Evolutionary conservation across 2,329 filamentous ascomycete genomes (phyloP).

Genomic region (Chaetomiaceae sp.): DNA sequence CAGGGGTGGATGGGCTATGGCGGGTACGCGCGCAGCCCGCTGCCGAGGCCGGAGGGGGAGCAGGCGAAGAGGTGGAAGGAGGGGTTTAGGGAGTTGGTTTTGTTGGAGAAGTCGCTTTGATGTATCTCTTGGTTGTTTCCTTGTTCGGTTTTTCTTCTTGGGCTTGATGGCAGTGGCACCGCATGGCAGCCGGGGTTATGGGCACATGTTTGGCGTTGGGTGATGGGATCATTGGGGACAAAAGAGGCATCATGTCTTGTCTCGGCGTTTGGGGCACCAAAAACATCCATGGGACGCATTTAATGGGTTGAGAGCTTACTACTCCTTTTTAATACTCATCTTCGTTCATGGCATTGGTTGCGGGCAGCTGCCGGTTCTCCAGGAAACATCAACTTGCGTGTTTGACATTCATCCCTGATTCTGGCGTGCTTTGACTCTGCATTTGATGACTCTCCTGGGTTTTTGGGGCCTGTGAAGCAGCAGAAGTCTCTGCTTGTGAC

Average conservation of each 20-base stretch:
- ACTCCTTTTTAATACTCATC: background rate
- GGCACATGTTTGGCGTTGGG: background rate
- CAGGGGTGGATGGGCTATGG: constrained; percentile 66
- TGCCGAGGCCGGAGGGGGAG: constrained; percentile 48
- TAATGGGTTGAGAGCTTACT: background rate
- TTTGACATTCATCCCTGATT: no score
- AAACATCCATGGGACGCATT: background rate
- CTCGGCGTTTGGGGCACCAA: background rate
- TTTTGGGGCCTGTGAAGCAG: no score
- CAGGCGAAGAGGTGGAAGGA: constrained; percentile 51
- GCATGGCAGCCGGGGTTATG: background rate
- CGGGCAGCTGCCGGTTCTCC: no score
- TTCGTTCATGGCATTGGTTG: background rate
- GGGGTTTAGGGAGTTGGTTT: constrained; percentile 49
- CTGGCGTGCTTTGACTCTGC: no score
- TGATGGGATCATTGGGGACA: background rate
- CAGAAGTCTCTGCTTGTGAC: no score
- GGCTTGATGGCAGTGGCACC: background rate
- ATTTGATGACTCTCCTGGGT: no score
- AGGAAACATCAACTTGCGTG: background rate
- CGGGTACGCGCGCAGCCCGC: constrained; percentile 44
- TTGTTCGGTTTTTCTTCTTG: background rate
- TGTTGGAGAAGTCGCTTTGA: constrained; percentile 48
- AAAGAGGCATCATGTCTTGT: constrained; percentile 8
- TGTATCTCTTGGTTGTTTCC: background rate